Base-by-base conservation (phyloP, 2,329 filamentous ascomycete species). In the Trichoderma atroviride region DNA sequence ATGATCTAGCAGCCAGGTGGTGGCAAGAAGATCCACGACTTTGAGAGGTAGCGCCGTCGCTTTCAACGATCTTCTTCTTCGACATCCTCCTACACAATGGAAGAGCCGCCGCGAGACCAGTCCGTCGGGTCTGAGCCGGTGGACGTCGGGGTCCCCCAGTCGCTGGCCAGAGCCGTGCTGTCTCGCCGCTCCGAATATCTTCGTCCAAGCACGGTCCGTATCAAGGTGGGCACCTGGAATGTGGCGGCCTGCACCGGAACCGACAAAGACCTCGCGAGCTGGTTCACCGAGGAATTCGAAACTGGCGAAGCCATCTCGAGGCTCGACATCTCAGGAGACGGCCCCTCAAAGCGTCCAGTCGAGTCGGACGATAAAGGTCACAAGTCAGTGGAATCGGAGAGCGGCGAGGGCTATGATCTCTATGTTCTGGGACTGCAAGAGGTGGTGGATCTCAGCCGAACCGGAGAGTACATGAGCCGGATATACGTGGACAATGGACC, bases 191-290 rank as follows among this genome's bases (percentile, higher is more conserved):
- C 87, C 60, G 94, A 98, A 78, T 99, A 94, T 78, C 91, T 91
- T 31, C 88, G 89, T 47, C 87, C 89, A 55, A 90, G 90, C 77
- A 87, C 87, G 62, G 88, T 97, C 74, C 90, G 90, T 73, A 87
- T 99, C 79, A 97, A 97, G 81, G 86, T 99, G 63, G 96, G 95
- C 53, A 91, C 92, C 0, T 99, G 96, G 96, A 99, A 99, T 80
- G 93, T 97, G 19, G 96, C 94, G 4, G 90, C 91, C 1, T 90
- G 92, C 72, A 89, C 92, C 14, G 93, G 92, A 29, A 94, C 93
- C 0, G 94, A 97, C 79, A 92, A 93, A 73, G 96, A 98, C 77
- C 82, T 99, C 5, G 91, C 89, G 9, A 88, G 87, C 37, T 99
- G 96, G 96, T 97, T 99, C 78, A 86, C 96, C 9, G 84, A 89